These are phyloP conservation scores for Periconia sp. DNA, from an alignment of 2,329 filamentous ascomycete genomes.

Conservation along the genomic window DNA sequence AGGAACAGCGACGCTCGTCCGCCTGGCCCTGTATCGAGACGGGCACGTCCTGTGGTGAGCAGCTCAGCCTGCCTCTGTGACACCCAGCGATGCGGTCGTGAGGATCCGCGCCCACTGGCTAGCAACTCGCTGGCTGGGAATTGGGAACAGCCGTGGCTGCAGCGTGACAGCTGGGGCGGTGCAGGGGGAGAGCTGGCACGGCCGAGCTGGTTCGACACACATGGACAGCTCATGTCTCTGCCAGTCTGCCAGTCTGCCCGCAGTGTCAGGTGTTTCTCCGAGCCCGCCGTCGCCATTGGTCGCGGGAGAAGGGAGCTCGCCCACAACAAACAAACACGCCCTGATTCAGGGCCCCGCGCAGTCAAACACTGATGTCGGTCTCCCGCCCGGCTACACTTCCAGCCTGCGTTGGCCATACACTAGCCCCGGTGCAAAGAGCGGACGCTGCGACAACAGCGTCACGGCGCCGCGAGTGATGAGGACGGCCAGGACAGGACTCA, in stretches of 20 bases:
- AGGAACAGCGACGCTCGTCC: slow-evolving; percentile 27
- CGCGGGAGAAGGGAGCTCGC: slow-evolving; percentile 14
- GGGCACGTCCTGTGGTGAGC: neutral
- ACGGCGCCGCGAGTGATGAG: too few relatives aligned
- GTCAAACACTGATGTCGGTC: slow-evolving; percentile 21
- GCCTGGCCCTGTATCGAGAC: neutral
- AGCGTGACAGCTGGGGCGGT: slow-evolving; percentile 16
- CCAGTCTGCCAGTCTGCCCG: slow-evolving; percentile 2
- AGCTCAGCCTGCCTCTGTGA: neutral
- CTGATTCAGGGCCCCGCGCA: slow-evolving; percentile 21
- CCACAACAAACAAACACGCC: slow-evolving; percentile 31
- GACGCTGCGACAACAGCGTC: slow-evolving; percentile 8
- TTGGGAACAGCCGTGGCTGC: slow-evolving; percentile 18
- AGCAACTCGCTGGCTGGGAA: too few relatives aligned
- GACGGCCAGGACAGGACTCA: slow-evolving; percentile 14
- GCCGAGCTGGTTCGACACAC: too few relatives aligned
- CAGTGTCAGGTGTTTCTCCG: slow-evolving; percentile 13
- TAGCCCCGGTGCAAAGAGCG: slow-evolving; percentile 10
- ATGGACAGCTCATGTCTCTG: slow-evolving; percentile 20
- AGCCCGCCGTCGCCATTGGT: slow-evolving; percentile 21
- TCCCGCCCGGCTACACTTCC: too few relatives aligned
- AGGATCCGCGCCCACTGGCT: slow-evolving; percentile 1
- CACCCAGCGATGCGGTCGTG: neutral
- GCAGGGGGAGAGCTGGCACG: slow-evolving; percentile 21
- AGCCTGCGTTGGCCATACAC: too few relatives aligned